Base-by-base conservation (phyloP, 2,329 filamentous ascomycete genomes). In the Ascochyta fabae region DNA sequence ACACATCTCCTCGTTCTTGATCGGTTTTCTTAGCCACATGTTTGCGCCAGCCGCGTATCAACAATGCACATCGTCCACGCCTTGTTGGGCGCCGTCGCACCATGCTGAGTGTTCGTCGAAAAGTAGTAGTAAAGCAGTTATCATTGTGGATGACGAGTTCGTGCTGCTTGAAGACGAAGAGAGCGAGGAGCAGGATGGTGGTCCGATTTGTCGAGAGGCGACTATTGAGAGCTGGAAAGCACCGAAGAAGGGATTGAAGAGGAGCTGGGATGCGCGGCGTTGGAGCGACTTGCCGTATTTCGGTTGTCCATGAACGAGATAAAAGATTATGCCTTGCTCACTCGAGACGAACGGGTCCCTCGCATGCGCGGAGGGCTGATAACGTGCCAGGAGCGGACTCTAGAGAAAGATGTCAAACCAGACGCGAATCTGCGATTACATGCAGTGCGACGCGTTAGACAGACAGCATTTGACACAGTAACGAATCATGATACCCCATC, bases 151-250 rank as follows among this genome's bases (percentile, higher is more conserved):
- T 29, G 62, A 60, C 16, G 61, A 61, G 1, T 55, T 50, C 1
- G 54, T 61, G 13, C 36, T 62, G 6, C 8, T 61, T 1, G 57
- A 64, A 38, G 36, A 34, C 12, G 39, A 47, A 12, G 53, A 55
- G 6, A 57, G 53, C 5, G 53, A 56, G n/a, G 58, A 51, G 26
- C 38, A 51, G 35, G 65, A 69, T 35, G 68, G 67, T 1, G 61
- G 55, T 6, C 61, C 69, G 3, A 13, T 70, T 3, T 65, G 64
- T 41, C 53, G 67, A 35, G 67, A 70, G 46, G 56, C 53, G 8
- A 60, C 53, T 15, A 64, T 70, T 39, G 64, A 56, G 31, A 54
- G 29, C 27, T 66, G 63, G 66, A 68, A 66, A 47, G 41, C 38
- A 7, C 38, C 47, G 6, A 51, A 38, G 31, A 56, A 51, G 33